Base-by-base conservation (phyloP, 352 stramenopile species). In the Pilasporangium apinafurcum region DNA sequence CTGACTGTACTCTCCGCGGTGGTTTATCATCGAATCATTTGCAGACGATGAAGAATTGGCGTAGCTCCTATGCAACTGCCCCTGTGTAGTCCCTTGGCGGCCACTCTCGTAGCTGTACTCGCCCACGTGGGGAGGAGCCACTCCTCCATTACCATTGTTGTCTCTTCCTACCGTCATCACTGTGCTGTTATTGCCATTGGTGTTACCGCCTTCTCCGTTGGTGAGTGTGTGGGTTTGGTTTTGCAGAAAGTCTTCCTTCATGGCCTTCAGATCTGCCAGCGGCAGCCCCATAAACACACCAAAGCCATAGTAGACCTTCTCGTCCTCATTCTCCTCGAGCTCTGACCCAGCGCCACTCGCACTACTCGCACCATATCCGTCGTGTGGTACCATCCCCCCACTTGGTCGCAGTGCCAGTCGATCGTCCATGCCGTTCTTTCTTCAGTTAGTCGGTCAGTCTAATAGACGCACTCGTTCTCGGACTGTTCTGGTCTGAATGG, bases 271-370 rank as follows among this genome's bases (percentile, higher is more conserved):
- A 34, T 90, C 80, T n/a, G 74, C 68, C 37, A 93, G 65, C 25
- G 78, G 72, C 32, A 93, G 65, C 0, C 81, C 81, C 76, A 93
- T 93, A 57, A 93, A 93, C 27, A 93, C 81, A 40, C 81, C 81
- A 34, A 93, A 93, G 40, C 81, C 81, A 61, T 93, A 93, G 73
- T 93, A 93, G 1, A 93, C 65, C 59, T 93, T 88, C 48, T 91
- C 74, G 38, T 88, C 70, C 39, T 91, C 78, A 41, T 67, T 81
- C 33, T 84, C 70, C 37, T 77, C 62, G 18, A 51, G 53, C 8
- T 78, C 60, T 18, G 52, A 46, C 25, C 48, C 35, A 3, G 60
- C 37, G 8, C 54, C 51, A n/a, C n/a, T n/a, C n/a, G n/a, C n/a
- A n/a, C n/a, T n/a, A n/a, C n/a, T n/a, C n/a, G n/a, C n/a, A n/a